Conservation (phyloP, 2,329 filamentous ascomycete species). For the Pseudopyrenochaeta lycopersici region DNA sequence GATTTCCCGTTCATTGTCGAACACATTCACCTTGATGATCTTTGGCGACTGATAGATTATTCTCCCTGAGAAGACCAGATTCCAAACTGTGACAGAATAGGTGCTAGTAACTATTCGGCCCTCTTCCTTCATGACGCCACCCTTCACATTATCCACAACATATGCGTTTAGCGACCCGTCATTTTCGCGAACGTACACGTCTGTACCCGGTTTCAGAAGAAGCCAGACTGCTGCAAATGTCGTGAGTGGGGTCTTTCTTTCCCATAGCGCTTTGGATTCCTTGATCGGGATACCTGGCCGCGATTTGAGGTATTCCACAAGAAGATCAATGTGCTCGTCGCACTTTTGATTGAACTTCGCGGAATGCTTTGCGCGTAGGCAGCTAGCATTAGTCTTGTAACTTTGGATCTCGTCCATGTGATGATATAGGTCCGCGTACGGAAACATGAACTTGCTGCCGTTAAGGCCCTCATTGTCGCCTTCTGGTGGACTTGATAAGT, state of each 20-base stretch:
- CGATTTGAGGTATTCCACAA: neutral
- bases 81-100: conserved; percentile 1
- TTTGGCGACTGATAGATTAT: neutral
- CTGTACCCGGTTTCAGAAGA: conserved; percentile 13
- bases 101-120: neutral
- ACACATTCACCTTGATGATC: neutral
- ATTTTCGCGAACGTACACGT: conserved; percentile 15
- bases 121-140: neutral
- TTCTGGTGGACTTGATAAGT: neutral
- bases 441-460: neutral
- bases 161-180: conserved; percentile 7
- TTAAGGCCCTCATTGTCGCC: neutral
- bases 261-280: neutral
- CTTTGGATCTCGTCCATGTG: neutral
- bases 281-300: neutral
- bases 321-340: conserved; percentile 6
- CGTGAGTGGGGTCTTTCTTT: neutral
- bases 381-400: neutral
- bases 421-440: conserved; percentile 2
- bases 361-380: neutral
- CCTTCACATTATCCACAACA: conserved; percentile 7
- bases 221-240: conserved; percentile 15
- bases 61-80: neutral
- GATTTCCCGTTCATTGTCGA: conserved; percentile 6
- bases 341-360: conserved; percentile 2